Conservation (phyloP, 2,329 filamentous ascomycete species). For the Spiromastix sp. region DNA sequence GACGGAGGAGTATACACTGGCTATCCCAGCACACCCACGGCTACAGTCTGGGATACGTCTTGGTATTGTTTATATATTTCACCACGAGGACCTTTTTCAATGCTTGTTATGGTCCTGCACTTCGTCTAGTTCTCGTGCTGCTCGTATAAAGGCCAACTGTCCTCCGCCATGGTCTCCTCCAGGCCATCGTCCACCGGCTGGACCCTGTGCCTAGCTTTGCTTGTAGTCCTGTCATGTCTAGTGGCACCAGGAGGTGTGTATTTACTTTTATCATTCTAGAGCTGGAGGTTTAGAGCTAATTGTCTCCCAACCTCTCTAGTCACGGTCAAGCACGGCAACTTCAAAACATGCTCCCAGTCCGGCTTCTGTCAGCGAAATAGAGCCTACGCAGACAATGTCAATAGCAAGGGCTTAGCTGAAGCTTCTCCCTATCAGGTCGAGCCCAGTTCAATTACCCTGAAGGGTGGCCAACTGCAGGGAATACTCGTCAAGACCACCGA, state of each 20-base stretch:
- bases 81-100: too few relatives aligned
- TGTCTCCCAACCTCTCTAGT: conserved; percentile 37
- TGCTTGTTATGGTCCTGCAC: too few relatives aligned
- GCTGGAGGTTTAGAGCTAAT: background rate
- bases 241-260: conserved; percentile 54
- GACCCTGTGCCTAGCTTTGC: conserved; percentile 52
- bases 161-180: conserved; percentile 9
- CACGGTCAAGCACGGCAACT: conserved; percentile 88
- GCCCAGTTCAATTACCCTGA: conserved; percentile 61
- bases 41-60: too few relatives aligned
- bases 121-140: too few relatives aligned
- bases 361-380: conserved; percentile 97
- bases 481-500: conserved; percentile 70
- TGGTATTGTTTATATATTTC: too few relatives aligned
- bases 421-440: conserved; percentile 70
- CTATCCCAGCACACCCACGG: too few relatives aligned
- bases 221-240: conserved; percentile 50
- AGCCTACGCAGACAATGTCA: conserved; percentile 70
- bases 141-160: too few relatives aligned
- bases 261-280: background rate
- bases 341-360: conserved; percentile 92
- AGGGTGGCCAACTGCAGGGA: conserved; percentile 69
- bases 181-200: conserved; percentile 48
- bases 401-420: conserved; percentile 57
- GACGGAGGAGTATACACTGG: too few relatives aligned